Evolutionary conservation across 1,139 yeast genomes (phyloP).

Genomic region (Taphrina communis): DNA sequence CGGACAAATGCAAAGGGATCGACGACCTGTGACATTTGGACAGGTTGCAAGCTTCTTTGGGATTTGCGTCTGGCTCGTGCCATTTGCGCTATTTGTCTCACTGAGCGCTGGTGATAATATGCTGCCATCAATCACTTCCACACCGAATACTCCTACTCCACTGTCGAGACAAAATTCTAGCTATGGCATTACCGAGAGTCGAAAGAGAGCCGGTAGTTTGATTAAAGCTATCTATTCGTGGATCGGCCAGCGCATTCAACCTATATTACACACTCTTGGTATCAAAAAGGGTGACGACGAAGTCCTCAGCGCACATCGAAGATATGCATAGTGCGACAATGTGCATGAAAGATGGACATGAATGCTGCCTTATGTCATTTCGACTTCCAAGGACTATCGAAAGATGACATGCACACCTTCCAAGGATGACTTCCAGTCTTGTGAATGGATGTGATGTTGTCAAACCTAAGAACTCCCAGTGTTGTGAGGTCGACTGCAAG

Average conservation of each 20-base stretch:
- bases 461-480: no score
- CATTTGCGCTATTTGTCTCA: slow-evolving; percentile 89
- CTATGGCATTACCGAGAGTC: slow-evolving; percentile 4
- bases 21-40: slow-evolving; percentile 70
- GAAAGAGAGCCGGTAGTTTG: slow-evolving; percentile 33
- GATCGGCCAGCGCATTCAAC: slow-evolving; percentile 26
- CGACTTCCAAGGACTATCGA: no score
- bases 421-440: no score
- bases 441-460: no score
- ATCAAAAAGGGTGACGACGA: slow-evolving; percentile 36
- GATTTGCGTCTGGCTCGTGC: slow-evolving; percentile 89
- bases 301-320: neutral
- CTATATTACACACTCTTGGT: slow-evolving; percentile 30
- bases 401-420: no score
- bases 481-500: no score
- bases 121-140: slow-evolving; percentile 59
- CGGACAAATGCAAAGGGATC: slow-evolving; percentile 67
- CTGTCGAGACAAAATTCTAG: slow-evolving; percentile 6
- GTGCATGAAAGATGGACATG: no score
- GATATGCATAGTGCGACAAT: neutral
- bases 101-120: slow-evolving; percentile 90
- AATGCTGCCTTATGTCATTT: no score
- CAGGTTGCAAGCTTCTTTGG: slow-evolving; percentile 96
- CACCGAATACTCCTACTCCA: slow-evolving; percentile 15
- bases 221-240: slow-evolving; percentile 28